A percentile compares a stretch with the other conserved stretches of the same genome.
Conservation (phyloP, 1,284 basidiomycete species). For the Takashimella tepidaria region DNA sequence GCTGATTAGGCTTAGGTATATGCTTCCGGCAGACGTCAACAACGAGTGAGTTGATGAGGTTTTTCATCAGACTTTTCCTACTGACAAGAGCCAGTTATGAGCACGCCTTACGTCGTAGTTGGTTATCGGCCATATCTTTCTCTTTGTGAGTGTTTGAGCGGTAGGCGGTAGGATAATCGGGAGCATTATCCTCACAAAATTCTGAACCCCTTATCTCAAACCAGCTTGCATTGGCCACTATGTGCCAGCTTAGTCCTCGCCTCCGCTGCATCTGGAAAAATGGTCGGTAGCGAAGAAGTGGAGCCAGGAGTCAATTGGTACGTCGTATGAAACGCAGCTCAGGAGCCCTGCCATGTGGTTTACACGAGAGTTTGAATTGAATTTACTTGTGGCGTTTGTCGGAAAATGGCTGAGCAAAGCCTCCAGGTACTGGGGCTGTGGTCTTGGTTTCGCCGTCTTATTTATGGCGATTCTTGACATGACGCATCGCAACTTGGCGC, state of each 20-base stretch:
- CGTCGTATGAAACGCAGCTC: neutral
- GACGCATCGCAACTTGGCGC: neutral
- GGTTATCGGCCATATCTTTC: conserved; percentile 44
- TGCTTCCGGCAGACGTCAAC: conserved; percentile 28
- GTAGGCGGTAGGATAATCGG: neutral
- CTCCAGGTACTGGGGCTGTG: neutral
- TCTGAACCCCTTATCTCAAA: neutral
- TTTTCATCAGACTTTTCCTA: too few relatives aligned
- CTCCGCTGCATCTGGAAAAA: conserved; percentile 40
- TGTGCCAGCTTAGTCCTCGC: conserved; percentile 44
- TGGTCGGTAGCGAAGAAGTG: conserved; percentile 19
- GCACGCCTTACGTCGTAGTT: conserved; percentile 47
- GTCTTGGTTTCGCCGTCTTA: neutral
- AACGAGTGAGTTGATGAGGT: conserved; percentile 19
- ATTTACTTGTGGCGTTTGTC: neutral
- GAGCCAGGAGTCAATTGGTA: neutral
- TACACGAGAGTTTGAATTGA: neutral
- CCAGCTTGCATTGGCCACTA: conserved; percentile 45
- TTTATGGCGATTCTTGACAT: neutral
- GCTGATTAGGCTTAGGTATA: conserved; percentile 17
- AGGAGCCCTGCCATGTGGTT: neutral
- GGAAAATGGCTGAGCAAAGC: neutral
- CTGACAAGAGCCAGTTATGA: conserved; percentile 29
- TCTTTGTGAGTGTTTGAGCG: conserved; percentile 23
- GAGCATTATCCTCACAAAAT: neutral